Evolutionary conservation across 768 basidiomycete genomes (phyloP).

Genomic region (Rhodotorula kratochvilovae): DNA sequence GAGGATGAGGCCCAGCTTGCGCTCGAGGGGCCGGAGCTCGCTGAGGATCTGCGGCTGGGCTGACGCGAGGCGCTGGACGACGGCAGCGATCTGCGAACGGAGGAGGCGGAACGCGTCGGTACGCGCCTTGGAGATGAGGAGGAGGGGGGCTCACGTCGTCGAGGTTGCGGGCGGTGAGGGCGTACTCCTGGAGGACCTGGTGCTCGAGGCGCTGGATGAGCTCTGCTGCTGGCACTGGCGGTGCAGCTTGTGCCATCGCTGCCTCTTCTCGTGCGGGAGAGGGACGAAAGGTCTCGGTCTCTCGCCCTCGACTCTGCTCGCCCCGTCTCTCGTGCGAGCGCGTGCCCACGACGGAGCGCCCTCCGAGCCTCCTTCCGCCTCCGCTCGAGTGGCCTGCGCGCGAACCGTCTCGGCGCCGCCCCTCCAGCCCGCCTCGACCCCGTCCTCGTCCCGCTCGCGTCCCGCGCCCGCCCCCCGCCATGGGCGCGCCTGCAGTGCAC

Average conservation of each 20-base stretch:
- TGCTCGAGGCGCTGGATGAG: constrained; percentile 15
- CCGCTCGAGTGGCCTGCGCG: no score
- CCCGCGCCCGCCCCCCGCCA: background rate
- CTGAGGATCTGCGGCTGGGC: constrained; percentile 70
- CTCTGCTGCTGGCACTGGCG: background rate
- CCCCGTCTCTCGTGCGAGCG: no score
- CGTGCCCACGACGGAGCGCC: no score
- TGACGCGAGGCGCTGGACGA: constrained; percentile 66
- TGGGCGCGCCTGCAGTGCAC: background rate
- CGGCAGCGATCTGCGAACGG: constrained; percentile 56
- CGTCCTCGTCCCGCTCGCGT: background rate
- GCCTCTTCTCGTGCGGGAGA: background rate
- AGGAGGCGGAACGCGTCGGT: background rate
- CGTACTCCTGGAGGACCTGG: constrained; percentile 34
- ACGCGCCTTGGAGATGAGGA: background rate
- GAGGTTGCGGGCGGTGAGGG: constrained; percentile 18
- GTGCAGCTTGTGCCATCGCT: background rate
- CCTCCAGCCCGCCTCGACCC: background rate
- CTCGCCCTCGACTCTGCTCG: no score
- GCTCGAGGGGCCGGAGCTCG: constrained; percentile 73
- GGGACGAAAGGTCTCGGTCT: no score
- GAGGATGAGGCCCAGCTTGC: constrained; percentile 90
- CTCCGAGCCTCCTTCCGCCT: no score
- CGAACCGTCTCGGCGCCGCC: background rate
- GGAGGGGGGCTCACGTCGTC: constrained; percentile 28